These are phyloP conservation scores for Conticribra weissflogii DNA, from an alignment of 108 stramenopile genomes.

Conservation along the genomic window DNA sequence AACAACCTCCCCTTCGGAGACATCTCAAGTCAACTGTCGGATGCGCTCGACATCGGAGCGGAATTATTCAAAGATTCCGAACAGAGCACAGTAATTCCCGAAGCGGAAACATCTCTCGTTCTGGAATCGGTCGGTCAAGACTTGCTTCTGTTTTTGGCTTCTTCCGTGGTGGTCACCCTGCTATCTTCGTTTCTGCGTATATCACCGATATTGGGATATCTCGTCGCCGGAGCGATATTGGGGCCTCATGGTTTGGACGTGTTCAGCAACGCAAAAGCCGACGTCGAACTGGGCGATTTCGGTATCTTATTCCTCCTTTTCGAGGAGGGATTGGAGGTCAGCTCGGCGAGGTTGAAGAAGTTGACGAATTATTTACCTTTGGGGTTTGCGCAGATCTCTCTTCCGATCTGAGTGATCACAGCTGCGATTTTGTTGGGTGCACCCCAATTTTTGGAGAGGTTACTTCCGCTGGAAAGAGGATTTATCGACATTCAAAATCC, in stretches of 20 bases:
- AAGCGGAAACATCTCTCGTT: conserved; percentile 51
- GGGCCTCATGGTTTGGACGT: conserved; percentile 71
- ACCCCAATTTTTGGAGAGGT: conserved; percentile 38
- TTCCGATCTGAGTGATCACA: conserved; percentile 56
- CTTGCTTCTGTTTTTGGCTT: conserved; percentile 63
- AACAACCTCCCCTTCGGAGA: conserved; percentile 28
- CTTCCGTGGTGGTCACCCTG: conserved; percentile 66
- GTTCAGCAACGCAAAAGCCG: conserved; percentile 66
- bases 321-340: conserved; percentile 72
- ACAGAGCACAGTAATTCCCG: conserved; percentile 37
- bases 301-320: conserved; percentile 83
- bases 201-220: conserved; percentile 74
- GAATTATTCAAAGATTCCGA: conserved; percentile 34
- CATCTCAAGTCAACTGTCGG: conserved; percentile 21
- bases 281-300: conserved; percentile 76
- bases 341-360: conserved; percentile 49
- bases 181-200: conserved; percentile 38
- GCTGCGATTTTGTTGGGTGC: conserved; percentile 46
- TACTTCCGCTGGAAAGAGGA: conserved; percentile 46
- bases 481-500: conserved; percentile 64
- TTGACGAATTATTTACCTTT: conserved; percentile 60
- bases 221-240: conserved; percentile 58
- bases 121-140: conserved; percentile 66
- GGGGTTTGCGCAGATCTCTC: conserved; percentile 66
- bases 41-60: conserved; percentile 30